These are phyloP conservation scores for Blastobotrys proliferans DNA, from an alignment of 1,139 yeast genomes.

Conservation along the genomic window DNA sequence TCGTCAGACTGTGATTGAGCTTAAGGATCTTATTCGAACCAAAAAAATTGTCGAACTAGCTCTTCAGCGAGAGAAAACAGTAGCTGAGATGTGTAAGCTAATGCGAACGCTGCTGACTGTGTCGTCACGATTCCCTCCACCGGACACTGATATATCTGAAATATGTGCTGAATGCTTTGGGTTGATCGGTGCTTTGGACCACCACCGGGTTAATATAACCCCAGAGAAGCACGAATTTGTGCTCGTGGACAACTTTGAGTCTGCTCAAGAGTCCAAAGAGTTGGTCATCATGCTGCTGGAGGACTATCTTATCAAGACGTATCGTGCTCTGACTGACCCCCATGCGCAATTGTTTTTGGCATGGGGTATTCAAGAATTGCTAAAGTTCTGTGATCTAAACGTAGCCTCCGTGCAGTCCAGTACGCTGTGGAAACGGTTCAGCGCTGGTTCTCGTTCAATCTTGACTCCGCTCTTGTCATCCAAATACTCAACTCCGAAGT, in stretches of 20 bases:
- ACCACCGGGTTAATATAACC: conserved; percentile 53
- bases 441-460: conserved; percentile 67
- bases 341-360: conserved; percentile 80
- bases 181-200: conserved; percentile 73
- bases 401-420: conserved; percentile 18
- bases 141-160: conserved; percentile 47
- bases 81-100: conserved; percentile 41
- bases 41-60: conserved; percentile 39
- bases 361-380: conserved; percentile 81
- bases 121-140: conserved; percentile 46
- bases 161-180: conserved; percentile 70
- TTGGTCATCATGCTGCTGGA: conserved; percentile 68
- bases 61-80: conserved; percentile 15
- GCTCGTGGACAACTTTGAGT: conserved; percentile 57
- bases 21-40: conserved; percentile 50
- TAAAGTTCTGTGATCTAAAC: conserved; percentile 60
- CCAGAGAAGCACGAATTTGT: conserved; percentile 44
- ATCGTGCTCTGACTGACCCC: conserved; percentile 89
- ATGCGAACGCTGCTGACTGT: conserved; percentile 56
- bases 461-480: conserved; percentile 74
- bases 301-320: conserved; percentile 66
- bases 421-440: conserved; percentile 57
- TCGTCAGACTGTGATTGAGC: conserved; percentile 69
- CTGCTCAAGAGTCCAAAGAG: conserved; percentile 55
- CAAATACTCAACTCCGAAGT: conserved; percentile 55